Evolutionary conservation across 2,329 filamentous ascomycete species (phyloP).

Genomic region (Sporothrix mexicana): DNA sequence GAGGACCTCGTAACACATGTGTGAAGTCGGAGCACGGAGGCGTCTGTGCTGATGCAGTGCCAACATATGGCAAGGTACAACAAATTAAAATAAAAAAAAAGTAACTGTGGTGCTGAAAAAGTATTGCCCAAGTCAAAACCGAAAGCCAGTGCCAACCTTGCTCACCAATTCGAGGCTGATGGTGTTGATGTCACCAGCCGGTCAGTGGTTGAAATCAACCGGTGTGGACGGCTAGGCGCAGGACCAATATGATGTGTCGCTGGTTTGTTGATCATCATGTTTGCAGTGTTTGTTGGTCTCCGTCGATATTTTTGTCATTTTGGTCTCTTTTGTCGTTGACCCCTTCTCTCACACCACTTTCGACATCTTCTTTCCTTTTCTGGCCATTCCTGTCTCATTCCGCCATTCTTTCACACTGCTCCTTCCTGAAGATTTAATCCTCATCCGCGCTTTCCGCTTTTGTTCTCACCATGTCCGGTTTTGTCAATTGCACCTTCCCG

Average conservation of each 20-base stretch:
- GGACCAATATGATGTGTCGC: not conserved
- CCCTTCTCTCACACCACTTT: not conserved
- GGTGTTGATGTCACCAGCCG: not conserved
- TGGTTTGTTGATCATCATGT: not conserved
- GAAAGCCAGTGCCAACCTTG: not conserved
- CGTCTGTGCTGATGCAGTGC: not conserved
- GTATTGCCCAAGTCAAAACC: not conserved
- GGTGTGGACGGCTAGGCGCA: conserved; percentile 9
- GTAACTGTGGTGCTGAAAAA: not conserved
- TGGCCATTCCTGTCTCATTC: not conserved
- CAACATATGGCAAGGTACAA: not conserved
- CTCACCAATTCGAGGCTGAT: not conserved
- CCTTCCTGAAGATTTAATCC: not conserved
- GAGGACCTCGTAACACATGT: conserved; percentile 1
- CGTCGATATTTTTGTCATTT: not conserved
- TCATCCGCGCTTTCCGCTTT: conserved; percentile 22
- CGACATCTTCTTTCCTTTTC: not conserved
- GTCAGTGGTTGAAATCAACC: conserved; percentile 16
- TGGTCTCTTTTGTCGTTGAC: not conserved
- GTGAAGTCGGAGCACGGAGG: not conserved
- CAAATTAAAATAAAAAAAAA: not conserved
- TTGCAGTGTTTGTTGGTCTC: not conserved
- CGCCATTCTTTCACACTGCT: not conserved
- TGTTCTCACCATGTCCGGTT: not conserved
- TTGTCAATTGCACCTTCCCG: not conserved